Evolutionary conservation across 2,329 filamentous ascomycete species (phyloP).

Genomic region (Cercospora janseana): DNA sequence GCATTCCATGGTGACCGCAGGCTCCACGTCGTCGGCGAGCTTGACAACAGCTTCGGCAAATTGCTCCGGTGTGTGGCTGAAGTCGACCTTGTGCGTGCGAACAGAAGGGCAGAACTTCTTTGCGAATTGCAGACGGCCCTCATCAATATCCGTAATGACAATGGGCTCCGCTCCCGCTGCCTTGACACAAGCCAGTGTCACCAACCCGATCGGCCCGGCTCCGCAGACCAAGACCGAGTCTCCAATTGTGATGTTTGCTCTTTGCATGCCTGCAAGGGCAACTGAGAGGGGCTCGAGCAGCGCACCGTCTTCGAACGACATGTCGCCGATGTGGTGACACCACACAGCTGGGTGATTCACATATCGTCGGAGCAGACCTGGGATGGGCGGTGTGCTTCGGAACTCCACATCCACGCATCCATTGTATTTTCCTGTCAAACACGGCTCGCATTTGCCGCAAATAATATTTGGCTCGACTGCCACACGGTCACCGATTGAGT

Average conservation of each 20-base stretch:
- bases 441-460: constrained; percentile 86
- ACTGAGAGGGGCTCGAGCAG: constrained; percentile 89
- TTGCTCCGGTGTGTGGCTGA: constrained; percentile 63
- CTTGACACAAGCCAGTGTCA: constrained; percentile 77
- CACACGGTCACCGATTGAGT: constrained; percentile 85
- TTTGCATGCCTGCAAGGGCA: constrained; percentile 81
- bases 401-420: constrained; percentile 85
- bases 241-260: constrained; percentile 75
- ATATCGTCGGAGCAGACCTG: constrained; percentile 83
- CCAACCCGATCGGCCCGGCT: constrained; percentile 88
- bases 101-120: constrained; percentile 77
- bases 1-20: constrained; percentile 81
- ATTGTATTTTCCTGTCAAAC: constrained; percentile 90
- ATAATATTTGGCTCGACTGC: constrained; percentile 93
- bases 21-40: constrained; percentile 75
- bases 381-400: constrained; percentile 84
- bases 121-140: constrained; percentile 79
- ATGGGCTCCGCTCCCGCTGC: constrained; percentile 88
- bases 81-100: constrained; percentile 74
- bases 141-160: constrained; percentile 92
- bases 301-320: constrained; percentile 88
- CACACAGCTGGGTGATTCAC: constrained; percentile 91
- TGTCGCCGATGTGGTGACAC: constrained; percentile 93
- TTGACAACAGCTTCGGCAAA: constrained; percentile 67
- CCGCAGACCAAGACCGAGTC: constrained; percentile 88